Percentiles rank a stretch among this genome's conserved stretches.
phyloP scores from a whole-genome alignment of 306 rosid species.

The Citrullus amarus region DNA sequence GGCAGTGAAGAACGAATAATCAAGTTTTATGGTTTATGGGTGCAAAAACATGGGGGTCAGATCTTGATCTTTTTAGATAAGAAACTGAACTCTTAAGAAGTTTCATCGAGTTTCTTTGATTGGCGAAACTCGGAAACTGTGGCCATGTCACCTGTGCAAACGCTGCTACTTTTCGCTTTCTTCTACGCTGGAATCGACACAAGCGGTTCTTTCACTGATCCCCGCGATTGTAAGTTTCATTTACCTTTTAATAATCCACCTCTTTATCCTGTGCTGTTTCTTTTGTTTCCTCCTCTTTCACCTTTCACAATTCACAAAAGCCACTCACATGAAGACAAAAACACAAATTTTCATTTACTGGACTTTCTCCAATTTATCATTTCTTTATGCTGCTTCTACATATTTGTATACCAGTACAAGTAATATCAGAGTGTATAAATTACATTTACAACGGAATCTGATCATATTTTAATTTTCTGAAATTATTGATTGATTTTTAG shows the following conservation, averaged over 20 bases:
- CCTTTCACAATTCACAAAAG: neutral
- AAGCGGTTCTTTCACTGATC: neutral
- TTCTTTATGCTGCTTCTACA: neutral
- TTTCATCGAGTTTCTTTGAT: neutral
- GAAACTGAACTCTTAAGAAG: neutral
- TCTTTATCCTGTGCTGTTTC: neutral
- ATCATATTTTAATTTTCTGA: neutral
- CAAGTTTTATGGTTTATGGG: neutral
- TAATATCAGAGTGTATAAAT: neutral
- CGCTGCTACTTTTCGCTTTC: neutral
- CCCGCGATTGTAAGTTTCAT: neutral
- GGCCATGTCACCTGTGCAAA: neutral
- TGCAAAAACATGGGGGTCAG: neutral
- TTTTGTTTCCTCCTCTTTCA: neutral
- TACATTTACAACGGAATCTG: neutral
- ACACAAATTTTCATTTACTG: neutral
- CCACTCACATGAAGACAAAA: neutral
- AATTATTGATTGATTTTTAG: neutral
- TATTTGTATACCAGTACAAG: neutral
- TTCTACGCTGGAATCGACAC: neutral
- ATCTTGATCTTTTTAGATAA: neutral
- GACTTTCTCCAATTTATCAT: neutral
- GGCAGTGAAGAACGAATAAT: neutral
- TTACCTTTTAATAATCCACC: neutral
- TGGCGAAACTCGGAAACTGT: neutral